Conservation (phyloP, 2,329 filamentous ascomycete species). For the Allantophomopsis cytisporea region DNA sequence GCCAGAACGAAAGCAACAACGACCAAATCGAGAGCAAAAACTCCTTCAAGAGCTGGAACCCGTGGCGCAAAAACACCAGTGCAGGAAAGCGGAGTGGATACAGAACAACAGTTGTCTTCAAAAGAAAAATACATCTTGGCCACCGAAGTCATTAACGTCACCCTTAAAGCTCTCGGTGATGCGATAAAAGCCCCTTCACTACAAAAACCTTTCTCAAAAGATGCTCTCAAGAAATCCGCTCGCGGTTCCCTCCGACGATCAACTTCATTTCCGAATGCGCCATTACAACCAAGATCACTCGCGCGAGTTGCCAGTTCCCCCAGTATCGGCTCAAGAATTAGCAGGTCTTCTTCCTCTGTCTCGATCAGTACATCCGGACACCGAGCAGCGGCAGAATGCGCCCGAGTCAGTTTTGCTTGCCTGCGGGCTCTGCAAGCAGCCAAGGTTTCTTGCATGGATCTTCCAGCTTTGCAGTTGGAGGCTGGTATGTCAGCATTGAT, state of each 20-base stretch:
- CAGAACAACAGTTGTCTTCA: constrained; percentile 22
- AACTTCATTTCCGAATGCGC: constrained; percentile 42
- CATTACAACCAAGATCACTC: constrained; percentile 44
- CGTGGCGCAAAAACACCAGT: constrained; percentile 13
- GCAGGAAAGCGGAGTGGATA: background rate
- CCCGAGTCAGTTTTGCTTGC: constrained; percentile 51
- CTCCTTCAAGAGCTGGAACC: constrained; percentile 17
- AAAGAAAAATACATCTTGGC: constrained; percentile 55
- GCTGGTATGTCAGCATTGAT: constrained; percentile 58
- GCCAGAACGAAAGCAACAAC: constrained; percentile 12
- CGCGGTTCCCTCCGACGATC: constrained; percentile 35
- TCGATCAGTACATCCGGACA: constrained; percentile 15
- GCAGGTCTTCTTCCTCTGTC: constrained; percentile 23
- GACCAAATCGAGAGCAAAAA: constrained; percentile 10
- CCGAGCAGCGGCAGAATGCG: constrained; percentile 40
- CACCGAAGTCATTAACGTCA: constrained; percentile 58
- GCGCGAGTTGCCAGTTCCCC: constrained; percentile 49
- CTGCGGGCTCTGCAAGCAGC: constrained; percentile 41
- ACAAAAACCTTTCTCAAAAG: constrained; percentile 16
- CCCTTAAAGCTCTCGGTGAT: constrained; percentile 56
- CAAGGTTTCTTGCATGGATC: constrained; percentile 33
- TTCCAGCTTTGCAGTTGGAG: constrained; percentile 57
- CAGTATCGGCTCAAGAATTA: constrained; percentile 28
- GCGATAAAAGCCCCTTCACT: constrained; percentile 34
- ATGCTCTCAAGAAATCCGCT: constrained; percentile 21